These are phyloP conservation scores for Trichoderma gracile DNA, from an alignment of 2,329 filamentous ascomycete genomes.

Conservation along the genomic window DNA sequence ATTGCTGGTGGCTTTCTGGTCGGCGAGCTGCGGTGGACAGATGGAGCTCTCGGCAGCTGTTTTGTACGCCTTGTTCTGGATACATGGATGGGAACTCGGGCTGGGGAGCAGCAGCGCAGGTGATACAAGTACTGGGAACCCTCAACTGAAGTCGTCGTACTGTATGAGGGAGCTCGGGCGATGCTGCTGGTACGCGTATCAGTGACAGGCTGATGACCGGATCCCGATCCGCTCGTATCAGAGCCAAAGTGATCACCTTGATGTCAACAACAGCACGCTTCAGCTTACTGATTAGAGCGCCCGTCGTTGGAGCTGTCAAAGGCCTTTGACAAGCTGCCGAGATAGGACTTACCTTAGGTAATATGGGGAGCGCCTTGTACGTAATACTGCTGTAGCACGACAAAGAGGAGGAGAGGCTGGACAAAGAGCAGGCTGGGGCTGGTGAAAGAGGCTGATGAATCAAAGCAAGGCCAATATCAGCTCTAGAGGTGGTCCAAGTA, in stretches of 20 bases:
- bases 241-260: neutral
- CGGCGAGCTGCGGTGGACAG: neutral
- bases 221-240: neutral
- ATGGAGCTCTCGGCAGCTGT: conserved; percentile 8
- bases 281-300: neutral
- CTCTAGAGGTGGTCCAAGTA: too few relatives aligned
- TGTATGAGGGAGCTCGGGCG: too few relatives aligned
- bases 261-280: neutral
- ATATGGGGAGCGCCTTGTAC: conserved; percentile 5
- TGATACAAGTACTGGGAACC: neutral
- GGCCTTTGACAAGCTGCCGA: neutral
- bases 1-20: neutral
- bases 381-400: conserved; percentile 2
- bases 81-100: neutral
- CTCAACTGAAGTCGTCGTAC: too few relatives aligned
- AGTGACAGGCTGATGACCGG: neutral
- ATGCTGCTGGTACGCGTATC: neutral
- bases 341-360: neutral
- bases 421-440: neutral
- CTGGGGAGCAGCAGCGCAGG: neutral
- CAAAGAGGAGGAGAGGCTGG: neutral
- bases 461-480: too few relatives aligned
- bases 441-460: too few relatives aligned
- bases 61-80: neutral
- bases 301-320: neutral